Evolutionary conservation across 768 basidiomycete species (phyloP), one percentile per base, ranked within the genome.

Genomic region (Pholiota microspora): DNA sequence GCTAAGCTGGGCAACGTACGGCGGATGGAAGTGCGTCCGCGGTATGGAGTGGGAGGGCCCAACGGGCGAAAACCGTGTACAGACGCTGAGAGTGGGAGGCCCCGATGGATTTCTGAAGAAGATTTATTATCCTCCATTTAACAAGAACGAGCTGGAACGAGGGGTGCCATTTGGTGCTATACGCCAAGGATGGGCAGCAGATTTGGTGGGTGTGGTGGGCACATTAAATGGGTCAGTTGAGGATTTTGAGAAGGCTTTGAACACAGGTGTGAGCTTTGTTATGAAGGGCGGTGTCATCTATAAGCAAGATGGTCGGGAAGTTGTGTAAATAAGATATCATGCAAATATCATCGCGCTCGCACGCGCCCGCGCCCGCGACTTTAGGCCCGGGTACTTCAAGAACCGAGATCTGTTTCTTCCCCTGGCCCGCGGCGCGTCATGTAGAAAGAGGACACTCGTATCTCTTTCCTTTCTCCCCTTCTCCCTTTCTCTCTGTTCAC

Each of bases 91-190:
- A 8, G n/a, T 13, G 15, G 13, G 44, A 28, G 35, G 49, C 18
- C 45, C 50, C 21, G 25, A 44, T 13, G 38, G 40, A 27, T 25
- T 49, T 7, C 10, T 34, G n/a, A 13, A 10, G 27, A 29, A 27
- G 3, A 42, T 42, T 48, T 29, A n/a, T 15, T 29, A 5, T 24
- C 50, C 32, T 18, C 44, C 23, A 7, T 38, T 31, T 5, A 21
- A 49, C 59, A 42, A 55, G 40, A 21, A 18, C 55, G 64, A 47
- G 58, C 72, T 58, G 74, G 84, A 63, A 72, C 80, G 79, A 73
- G 81, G 75, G 13, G 73, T 81, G 2, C 79, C 78, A 7, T 85
- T 87, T 62, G 85, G 85, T 2, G 75, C 65, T 35, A 61, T 86
- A 31, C 68, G 68, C 49, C 67, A 67, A 45, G 84, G 84, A 2